Base-by-base conservation (phyloP, 164 flowering plant genomes). In the Stephania cephalantha region DNA sequence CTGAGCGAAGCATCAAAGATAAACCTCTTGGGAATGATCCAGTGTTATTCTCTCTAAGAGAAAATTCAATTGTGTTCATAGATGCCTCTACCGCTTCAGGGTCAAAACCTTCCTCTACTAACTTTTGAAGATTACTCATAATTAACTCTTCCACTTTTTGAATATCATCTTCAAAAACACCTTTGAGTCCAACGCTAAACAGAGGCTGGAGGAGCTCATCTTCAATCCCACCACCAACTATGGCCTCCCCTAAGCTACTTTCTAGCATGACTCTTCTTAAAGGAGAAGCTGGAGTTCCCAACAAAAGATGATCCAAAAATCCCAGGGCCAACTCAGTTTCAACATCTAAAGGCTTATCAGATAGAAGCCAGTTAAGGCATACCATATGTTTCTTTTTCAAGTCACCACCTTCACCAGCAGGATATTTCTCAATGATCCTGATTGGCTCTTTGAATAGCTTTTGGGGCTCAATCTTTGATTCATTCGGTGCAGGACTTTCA, bases 201-300 rank as follows among this genome's bases (percentile, higher is more conserved):
- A 89, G 94, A 55, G 98, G 98, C 83, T 96, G 99, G 68, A 94
- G 90, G 75, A 96, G 99, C 81, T 91, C 99, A 83, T 91, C 97
- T 73, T 89, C 97, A 71, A 94, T 73, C 9, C 99, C 99, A 78
- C 98, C 96, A 65, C 99, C 97, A 83, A 95, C 85, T 75, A 96
- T 91, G 46, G 98, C 98, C 35, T 92, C 99, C 78, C 99, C 99
- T 30, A 93, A 80, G 30, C 98, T 90, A 83, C 97, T 94, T 84
- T 94, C 98, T 71, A 96, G 84, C 53, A 96, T 81, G 73, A 86
- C 87, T 88, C 89, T 92, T 82, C 97, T 85, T 85, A 96, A 82
- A 81, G 98, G 98, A 79, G 99, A 86, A 76, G 98, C 99, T 71
- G 99, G 97, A 73, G 98, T 94, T 80, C 99, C 99, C 88, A 94